These are phyloP conservation scores for Leishmania tarentolae DNA, from an alignment of 208 protist species.

Conservation along the genomic window DNA sequence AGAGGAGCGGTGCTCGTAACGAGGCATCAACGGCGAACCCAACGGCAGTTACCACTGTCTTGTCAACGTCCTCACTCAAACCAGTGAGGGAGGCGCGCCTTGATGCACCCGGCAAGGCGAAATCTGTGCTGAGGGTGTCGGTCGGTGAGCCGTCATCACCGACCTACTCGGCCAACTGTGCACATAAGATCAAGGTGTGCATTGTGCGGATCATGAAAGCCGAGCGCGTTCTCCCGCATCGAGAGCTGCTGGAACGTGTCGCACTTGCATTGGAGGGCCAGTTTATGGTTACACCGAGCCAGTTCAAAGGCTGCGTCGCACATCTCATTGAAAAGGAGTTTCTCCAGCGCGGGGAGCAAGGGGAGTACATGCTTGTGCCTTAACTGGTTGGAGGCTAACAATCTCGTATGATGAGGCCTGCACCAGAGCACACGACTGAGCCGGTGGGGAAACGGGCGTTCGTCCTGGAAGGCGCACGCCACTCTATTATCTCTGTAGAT, in stretches of 20 bases:
- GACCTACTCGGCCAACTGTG: conserved; percentile 20
- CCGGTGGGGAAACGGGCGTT: background rate
- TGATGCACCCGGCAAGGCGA: background rate
- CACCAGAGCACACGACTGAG: background rate
- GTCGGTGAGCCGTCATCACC: conserved; percentile 6
- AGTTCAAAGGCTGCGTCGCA: conserved; percentile 57
- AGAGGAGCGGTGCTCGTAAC: background rate
- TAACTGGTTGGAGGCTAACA: conserved; percentile 15
- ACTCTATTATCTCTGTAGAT: background rate
- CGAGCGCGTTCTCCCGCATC: conserved; percentile 38
- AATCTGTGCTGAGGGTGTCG: background rate
- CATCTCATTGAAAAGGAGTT: conserved; percentile 71
- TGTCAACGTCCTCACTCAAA: background rate
- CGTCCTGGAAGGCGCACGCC: background rate
- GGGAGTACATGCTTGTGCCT: conserved; percentile 52
- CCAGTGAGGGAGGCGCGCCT: background rate
- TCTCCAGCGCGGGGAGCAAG: conserved; percentile 39
- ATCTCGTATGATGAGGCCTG: background rate
- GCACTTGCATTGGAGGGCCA: conserved; percentile 23
- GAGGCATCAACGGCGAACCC: background rate
- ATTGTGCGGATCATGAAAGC: conserved; percentile 68
- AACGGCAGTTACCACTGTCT: background rate
- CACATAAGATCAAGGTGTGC: conserved; percentile 52
- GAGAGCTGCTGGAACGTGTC: conserved; percentile 39
- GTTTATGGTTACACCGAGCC: conserved; percentile 33